Percentiles rank a stretch among this genome's conserved stretches.
Conservation (phyloP, 345 rosid genomes). For the Passiflora organensis region DNA sequence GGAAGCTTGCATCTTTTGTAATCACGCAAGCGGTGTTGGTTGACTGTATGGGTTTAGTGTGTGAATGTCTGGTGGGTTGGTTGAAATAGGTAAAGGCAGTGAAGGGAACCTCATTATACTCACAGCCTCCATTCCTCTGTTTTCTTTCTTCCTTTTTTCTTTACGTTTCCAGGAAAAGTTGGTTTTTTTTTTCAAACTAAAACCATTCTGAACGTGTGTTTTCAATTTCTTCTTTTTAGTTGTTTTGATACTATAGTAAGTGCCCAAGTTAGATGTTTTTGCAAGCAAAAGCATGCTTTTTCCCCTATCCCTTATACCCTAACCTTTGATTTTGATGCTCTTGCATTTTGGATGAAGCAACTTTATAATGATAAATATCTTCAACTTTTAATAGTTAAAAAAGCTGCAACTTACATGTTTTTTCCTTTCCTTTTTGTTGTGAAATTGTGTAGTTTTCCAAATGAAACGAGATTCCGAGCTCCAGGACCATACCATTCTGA, state of each 20-base stretch:
- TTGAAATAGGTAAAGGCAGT: neutral
- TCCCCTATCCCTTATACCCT: neutral
- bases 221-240: too few species aligned
- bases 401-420: neutral
- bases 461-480: slow-evolving; percentile 24
- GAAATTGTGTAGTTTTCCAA: slow-evolving; percentile 36
- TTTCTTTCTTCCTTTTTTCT: neutral
- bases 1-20: neutral
- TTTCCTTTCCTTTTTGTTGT: neutral
- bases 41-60: neutral
- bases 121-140: too few species aligned
- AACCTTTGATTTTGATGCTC: neutral
- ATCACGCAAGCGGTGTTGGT: neutral
- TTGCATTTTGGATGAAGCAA: too few species aligned
- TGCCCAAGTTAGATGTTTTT: too few species aligned
- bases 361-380: too few species aligned
- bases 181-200: neutral
- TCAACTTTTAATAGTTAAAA: neutral
- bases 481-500: slow-evolving; percentile 17
- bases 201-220: too few species aligned
- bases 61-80: neutral
- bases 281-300: too few species aligned
- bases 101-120: neutral
- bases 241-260: too few species aligned
- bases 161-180: neutral